Evolutionary conservation across 192 early-diverging fungal species (phyloP), one percentile per base, ranked within the genome.

Genomic region (Rhizoclosmatium sp.): DNA sequence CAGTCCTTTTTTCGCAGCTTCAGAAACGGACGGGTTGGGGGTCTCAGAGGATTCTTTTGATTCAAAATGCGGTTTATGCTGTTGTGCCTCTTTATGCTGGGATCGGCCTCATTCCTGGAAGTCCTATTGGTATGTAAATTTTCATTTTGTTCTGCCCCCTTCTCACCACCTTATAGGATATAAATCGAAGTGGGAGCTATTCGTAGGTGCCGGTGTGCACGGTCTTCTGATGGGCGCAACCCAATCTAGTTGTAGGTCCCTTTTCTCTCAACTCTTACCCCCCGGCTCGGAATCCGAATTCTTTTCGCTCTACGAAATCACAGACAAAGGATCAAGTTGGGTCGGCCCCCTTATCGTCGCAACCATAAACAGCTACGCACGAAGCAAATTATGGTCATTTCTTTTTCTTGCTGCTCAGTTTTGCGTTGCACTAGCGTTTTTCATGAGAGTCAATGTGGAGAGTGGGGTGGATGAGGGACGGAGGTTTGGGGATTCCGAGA

Each of bases 321-420:
- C 91, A 19, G 82, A 85, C 65, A 81, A 83, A 70, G 92, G 89
- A 14, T 54, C 51, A 7, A 82, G 86, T 16, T 92, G 91, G 91
- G 80, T 94, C 44, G 93, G 93, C 4, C 92, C 93, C 0, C 80
- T 94, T 59, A 84, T 94, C 64, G 91, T 91, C 10, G 92, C 85
- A 21, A 87, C 87, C 40, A 93, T 94, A 69, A 80, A 83, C 7
- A 56, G 69, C 19, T 83, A 89, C 2, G 85, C 85, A 10, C 21
- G 21, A 21, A 41, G 10, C 12, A 54, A 59, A 21, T 19, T 21
- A 47, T 72, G 31, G 3, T 19, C 58, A 39, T 72, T 72, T 58
- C 7, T 72, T 3, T 72, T 72, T 42, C n/a, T 72, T 21, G 2
- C 39, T 16, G 47, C 41, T 19, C 70, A 72, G 70, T 72, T 72